A percentile compares a stretch with the other conserved stretches of the same genome.
Conservation (phyloP, 805 yeast genomes). For the Ogataea glucozyma region DNA sequence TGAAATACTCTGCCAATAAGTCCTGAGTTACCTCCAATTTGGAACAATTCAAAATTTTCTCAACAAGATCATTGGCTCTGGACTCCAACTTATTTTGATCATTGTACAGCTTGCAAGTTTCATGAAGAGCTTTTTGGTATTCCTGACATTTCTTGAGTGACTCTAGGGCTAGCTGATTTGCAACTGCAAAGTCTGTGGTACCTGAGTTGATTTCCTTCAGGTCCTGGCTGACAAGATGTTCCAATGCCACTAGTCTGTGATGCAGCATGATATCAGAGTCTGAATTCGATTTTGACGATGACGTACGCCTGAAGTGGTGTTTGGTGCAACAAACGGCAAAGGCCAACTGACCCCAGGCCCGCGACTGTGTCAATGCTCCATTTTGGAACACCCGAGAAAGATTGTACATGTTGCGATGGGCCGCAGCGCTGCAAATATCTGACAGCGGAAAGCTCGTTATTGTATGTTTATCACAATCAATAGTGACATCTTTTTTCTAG, state of each 20-base stretch:
- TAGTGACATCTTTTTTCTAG: too few relatives aligned
- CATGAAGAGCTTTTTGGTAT: slow-evolving; percentile 30
- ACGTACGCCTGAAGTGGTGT: neutral
- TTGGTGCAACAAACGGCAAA: neutral
- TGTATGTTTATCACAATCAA: too few relatives aligned
- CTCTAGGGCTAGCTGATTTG: slow-evolving; percentile 14
- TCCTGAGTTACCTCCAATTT: slow-evolving; percentile 22
- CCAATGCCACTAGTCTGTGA: slow-evolving; percentile 12
- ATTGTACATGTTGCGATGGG: too few relatives aligned
- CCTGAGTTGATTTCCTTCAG: neutral
- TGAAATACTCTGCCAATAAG: slow-evolving; percentile 26
- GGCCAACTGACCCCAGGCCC: too few relatives aligned
- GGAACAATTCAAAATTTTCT: slow-evolving; percentile 19
- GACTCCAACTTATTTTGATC: slow-evolving; percentile 21
- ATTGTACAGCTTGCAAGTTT: slow-evolving; percentile 24
- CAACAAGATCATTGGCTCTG: slow-evolving; percentile 26
- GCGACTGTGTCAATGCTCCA: neutral
- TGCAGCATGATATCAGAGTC: slow-evolving; percentile 10
- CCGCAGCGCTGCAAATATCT: too few relatives aligned
- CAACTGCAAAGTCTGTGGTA: neutral
- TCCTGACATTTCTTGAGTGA: slow-evolving; percentile 23
- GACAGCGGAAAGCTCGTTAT: too few relatives aligned
- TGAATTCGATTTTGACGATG: neutral
- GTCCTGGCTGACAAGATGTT: slow-evolving; percentile 10
- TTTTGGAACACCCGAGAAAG: too few relatives aligned